These are phyloP conservation scores for Nothophoma quercina DNA, from an alignment of 2,329 filamentous ascomycete genomes.

Conservation along the genomic window DNA sequence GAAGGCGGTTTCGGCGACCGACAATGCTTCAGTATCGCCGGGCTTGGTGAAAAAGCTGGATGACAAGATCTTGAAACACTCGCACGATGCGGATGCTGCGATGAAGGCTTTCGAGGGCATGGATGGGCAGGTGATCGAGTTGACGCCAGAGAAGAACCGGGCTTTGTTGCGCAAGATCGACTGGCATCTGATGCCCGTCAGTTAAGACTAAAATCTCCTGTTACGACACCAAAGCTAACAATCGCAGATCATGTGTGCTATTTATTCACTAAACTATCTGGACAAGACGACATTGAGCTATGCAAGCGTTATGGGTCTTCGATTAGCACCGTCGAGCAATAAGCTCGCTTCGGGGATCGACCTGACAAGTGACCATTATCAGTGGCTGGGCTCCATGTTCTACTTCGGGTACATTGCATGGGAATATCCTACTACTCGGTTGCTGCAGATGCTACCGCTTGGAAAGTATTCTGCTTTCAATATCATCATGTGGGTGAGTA, in stretches of 20 bases:
- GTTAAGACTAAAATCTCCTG: background rate
- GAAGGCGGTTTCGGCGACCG: slow-evolving; percentile 24
- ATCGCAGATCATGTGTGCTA: slow-evolving; percentile 59
- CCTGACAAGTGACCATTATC: slow-evolving; percentile 60
- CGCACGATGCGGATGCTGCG: slow-evolving; percentile 67
- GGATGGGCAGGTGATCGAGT: slow-evolving; percentile 59
- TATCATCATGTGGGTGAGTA: slow-evolving; percentile 25
- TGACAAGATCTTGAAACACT: slow-evolving; percentile 54
- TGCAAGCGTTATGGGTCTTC: slow-evolving; percentile 60
- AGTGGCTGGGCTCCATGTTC: slow-evolving; percentile 60
- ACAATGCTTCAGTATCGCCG: slow-evolving; percentile 11
- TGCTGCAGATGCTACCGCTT: slow-evolving; percentile 69
- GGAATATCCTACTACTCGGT: slow-evolving; percentile 71
- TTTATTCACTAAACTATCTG: slow-evolving; percentile 67
- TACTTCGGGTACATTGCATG: slow-evolving; percentile 65
- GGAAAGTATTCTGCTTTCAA: slow-evolving; percentile 64
- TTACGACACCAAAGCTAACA: background rate
- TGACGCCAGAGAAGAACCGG: slow-evolving; percentile 65
- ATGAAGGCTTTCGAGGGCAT: slow-evolving; percentile 63
- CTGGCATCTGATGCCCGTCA: slow-evolving; percentile 65
- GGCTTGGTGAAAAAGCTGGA: slow-evolving; percentile 27
- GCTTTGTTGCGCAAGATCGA: slow-evolving; percentile 69
- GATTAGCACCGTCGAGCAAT: slow-evolving; percentile 39
- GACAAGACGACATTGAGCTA: slow-evolving; percentile 67
- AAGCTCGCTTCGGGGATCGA: slow-evolving; percentile 51